Evolutionary conservation across 352 stramenopile species (phyloP), one percentile per base, ranked within the genome.

Genomic region (Globisporangium uncinulatum): DNA sequence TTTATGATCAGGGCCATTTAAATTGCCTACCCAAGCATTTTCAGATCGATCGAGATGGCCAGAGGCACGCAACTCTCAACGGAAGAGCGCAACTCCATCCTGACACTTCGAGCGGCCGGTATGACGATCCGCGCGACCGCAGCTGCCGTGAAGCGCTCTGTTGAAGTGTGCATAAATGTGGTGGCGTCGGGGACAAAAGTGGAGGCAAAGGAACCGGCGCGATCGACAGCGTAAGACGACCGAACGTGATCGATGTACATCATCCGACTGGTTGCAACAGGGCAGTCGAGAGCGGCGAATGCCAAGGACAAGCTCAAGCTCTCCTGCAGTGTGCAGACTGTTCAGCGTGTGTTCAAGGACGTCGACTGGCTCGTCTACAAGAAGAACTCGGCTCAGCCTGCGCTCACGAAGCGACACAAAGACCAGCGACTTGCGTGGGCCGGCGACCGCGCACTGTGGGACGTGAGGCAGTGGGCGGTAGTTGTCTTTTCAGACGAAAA

Each of bases 331-430:
- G 29, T 54, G 21, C 14, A 17, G 15, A 54, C 29, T 13, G 48
- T 32, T 13, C 48, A 44, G 48, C 29, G 29, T 4, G 48, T 43
- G 48, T 17, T 43, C 48, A 42, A 54, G 17, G 31, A 41, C 15
- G 48, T 54, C 48, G 48, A 54, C 29, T 54, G 31, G 48, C 17
- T 54, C 24, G 31, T 19, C 29, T 54, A 43, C 29, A 54, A 54
- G 48, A 32, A 43, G 48, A n/a, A n/a, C n/a, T n/a, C n/a, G n/a
- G n/a, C n/a, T n/a, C n/a, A n/a, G n/a, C n/a, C n/a, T n/a, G n/a
- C 14, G 29, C 24, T 29, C 29, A n/a, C 41, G 6, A 46, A 24
- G 15, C 41, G 41, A 6, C 41, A 46, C 41, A n/a, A 46, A 6
- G n/a, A n/a, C n/a, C n/a, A n/a, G n/a, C n/a, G n/a, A n/a, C n/a